These are phyloP conservation scores for Diaporthe vexans DNA, from an alignment of 2,329 filamentous ascomycete genomes.

Conservation along the genomic window DNA sequence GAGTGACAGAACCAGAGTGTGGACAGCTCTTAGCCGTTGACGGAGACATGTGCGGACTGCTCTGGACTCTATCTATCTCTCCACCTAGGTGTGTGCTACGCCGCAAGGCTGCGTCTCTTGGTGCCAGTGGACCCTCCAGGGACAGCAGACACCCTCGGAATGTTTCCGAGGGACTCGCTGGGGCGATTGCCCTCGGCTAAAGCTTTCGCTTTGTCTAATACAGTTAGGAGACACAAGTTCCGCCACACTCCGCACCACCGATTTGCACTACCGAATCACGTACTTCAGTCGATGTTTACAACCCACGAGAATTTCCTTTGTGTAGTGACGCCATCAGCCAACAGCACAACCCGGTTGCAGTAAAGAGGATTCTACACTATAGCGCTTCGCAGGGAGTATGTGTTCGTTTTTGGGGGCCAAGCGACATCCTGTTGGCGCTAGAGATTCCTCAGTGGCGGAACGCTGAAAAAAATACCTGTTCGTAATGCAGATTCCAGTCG, in stretches of 20 bases:
- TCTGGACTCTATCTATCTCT: neutral
- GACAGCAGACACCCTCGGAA: neutral
- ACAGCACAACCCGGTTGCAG: neutral
- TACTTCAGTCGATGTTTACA: neutral
- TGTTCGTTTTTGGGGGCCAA: conserved; percentile 10
- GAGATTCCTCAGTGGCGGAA: neutral
- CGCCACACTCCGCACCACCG: no score
- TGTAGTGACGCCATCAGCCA: neutral
- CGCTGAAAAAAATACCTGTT: neutral
- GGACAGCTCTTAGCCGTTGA: neutral
- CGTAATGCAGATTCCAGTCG: conserved; percentile 4
- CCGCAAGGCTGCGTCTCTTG: neutral
- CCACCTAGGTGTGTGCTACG: neutral
- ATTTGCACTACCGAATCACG: no score
- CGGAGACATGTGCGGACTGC: neutral
- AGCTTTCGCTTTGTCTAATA: neutral
- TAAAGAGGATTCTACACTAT: conserved; percentile 1
- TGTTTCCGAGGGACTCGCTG: neutral
- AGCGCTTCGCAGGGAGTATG: conserved; percentile 10
- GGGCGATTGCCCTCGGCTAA: neutral
- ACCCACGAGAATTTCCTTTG: no score
- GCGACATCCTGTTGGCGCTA: conserved; percentile 8
- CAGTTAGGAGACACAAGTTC: neutral
- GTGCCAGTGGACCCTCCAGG: neutral
- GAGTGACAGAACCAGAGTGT: neutral